A percentile compares a stretch with the other conserved stretches of the same genome.
phyloP scores from a whole-genome alignment of 495 filamentous ascomycete genomes.

The Annulohypoxylon maeteangense region DNA sequence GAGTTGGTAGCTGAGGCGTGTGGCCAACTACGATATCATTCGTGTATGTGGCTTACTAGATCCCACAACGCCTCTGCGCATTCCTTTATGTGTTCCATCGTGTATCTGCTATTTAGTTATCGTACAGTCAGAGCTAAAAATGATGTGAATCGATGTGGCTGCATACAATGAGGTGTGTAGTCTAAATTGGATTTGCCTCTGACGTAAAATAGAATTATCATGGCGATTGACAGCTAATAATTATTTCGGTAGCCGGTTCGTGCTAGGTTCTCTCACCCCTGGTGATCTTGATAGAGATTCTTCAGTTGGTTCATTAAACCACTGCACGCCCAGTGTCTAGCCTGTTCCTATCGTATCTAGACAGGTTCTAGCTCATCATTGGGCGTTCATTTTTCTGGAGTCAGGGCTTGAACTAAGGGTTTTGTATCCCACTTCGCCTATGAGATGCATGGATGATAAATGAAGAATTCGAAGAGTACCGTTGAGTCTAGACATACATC shows the following conservation, averaged over 20 bases:
- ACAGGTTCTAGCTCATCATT: constrained; percentile 19
- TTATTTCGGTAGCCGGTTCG: constrained; percentile 25
- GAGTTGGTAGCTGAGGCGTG: constrained; percentile 17
- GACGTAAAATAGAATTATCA: constrained; percentile 8
- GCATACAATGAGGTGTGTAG: constrained; percentile 3
- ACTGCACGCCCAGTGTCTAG: constrained; percentile 19
- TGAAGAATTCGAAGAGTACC: neutral
- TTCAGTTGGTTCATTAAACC: constrained; percentile 11
- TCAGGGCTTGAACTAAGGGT: neutral
- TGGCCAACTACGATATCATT: constrained; percentile 7
- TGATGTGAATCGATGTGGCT: neutral
- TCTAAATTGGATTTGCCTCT: constrained; percentile 23
- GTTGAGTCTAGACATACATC: too few relatives aligned
- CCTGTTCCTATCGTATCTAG: constrained; percentile 31
- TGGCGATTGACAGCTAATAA: neutral
- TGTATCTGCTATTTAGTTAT: constrained; percentile 11
- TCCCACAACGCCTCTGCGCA: constrained; percentile 3
- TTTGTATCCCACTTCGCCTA: neutral
- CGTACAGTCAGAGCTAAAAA: constrained; percentile 26
- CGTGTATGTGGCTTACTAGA: constrained; percentile 5
- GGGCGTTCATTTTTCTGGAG: constrained; percentile 5
- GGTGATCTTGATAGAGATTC: constrained; percentile 29
- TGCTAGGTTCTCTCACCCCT: constrained; percentile 17
- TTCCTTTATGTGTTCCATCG: neutral
- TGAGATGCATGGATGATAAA: neutral